Evolutionary conservation across 129 eudicot species (phyloP).

Genomic region (Artemisia argyi): DNA sequence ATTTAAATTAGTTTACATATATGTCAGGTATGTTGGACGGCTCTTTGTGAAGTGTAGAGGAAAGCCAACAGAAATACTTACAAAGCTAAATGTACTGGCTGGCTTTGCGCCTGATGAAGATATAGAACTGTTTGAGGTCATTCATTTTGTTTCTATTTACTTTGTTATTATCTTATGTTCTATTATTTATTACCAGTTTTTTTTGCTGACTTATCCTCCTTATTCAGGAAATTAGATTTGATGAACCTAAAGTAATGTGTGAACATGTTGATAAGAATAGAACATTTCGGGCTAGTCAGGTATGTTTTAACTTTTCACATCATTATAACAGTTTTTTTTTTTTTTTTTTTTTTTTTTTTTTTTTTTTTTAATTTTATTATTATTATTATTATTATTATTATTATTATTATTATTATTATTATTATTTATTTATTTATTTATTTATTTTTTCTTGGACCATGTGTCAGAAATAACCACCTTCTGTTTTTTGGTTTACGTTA

Average conservation of each 20-base stretch:
- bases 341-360: too few species aligned
- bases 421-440: too few species aligned
- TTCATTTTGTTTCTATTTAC: not conserved
- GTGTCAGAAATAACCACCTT: not conserved
- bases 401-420: too few species aligned
- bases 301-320: slow-evolving; percentile 4
- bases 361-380: too few species aligned
- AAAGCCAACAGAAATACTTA: slow-evolving; percentile 59
- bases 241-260: slow-evolving; percentile 65
- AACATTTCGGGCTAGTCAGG: slow-evolving; percentile 60
- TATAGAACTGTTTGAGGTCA: slow-evolving; percentile 79
- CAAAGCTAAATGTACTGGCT: slow-evolving; percentile 67
- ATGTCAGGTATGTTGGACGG: slow-evolving; percentile 68
- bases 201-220: not conserved
- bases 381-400: too few species aligned
- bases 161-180: not conserved
- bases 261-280: slow-evolving; percentile 55
- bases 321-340: not conserved
- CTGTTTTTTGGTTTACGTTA: not conserved
- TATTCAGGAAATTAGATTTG: slow-evolving; percentile 64
- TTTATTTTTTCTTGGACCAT: too few species aligned
- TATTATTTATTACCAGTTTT: not conserved
- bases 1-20: too few species aligned
- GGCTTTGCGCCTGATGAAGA: slow-evolving; percentile 78
- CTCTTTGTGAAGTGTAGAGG: slow-evolving; percentile 59